These are phyloP conservation scores for Neodidymelliopsis sp. DNA, from an alignment of 2,329 filamentous ascomycete species.

Conservation along the genomic window DNA sequence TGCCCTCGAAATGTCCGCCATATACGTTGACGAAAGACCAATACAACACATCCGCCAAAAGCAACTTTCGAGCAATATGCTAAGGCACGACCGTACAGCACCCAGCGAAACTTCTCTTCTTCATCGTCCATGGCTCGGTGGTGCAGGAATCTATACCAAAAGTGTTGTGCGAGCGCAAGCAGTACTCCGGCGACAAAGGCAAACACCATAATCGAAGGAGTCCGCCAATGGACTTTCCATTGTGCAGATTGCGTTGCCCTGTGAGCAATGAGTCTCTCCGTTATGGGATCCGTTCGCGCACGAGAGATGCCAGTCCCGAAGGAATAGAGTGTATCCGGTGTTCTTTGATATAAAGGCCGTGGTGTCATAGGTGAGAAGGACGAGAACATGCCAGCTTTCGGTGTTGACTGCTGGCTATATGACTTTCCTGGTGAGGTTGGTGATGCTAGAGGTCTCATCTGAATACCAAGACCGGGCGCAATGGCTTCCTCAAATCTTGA, in stretches of 20 bases:
- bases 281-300: slow-evolving; percentile 39
- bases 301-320: slow-evolving; percentile 31
- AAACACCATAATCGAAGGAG: slow-evolving; percentile 34
- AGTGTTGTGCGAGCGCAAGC: slow-evolving; percentile 43
- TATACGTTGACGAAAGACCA: slow-evolving; percentile 46
- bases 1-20: slow-evolving; percentile 45
- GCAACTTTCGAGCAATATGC: slow-evolving; percentile 47
- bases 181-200: slow-evolving; percentile 40
- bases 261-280: slow-evolving; percentile 40
- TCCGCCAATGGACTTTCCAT: slow-evolving; percentile 50
- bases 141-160: slow-evolving; percentile 42
- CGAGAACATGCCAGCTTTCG: slow-evolving; percentile 29
- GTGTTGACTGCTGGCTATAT: slow-evolving; percentile 24
- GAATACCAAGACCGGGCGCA: slow-evolving; percentile 37
- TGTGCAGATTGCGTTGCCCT: slow-evolving; percentile 40
- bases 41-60: slow-evolving; percentile 41
- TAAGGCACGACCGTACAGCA: slow-evolving; percentile 45
- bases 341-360: slow-evolving; percentile 25
- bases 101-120: slow-evolving; percentile 41
- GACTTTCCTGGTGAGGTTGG: slow-evolving; percentile 33
- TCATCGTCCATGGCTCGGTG: slow-evolving; percentile 34
- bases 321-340: slow-evolving; percentile 31
- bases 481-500: slow-evolving; percentile 27
- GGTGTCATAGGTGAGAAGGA: slow-evolving; percentile 20
- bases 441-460: slow-evolving; percentile 33